Evolutionary conservation across 495 filamentous ascomycete species (phyloP), one percentile per base, ranked within the genome.

Genomic region (Halenospora varia): DNA sequence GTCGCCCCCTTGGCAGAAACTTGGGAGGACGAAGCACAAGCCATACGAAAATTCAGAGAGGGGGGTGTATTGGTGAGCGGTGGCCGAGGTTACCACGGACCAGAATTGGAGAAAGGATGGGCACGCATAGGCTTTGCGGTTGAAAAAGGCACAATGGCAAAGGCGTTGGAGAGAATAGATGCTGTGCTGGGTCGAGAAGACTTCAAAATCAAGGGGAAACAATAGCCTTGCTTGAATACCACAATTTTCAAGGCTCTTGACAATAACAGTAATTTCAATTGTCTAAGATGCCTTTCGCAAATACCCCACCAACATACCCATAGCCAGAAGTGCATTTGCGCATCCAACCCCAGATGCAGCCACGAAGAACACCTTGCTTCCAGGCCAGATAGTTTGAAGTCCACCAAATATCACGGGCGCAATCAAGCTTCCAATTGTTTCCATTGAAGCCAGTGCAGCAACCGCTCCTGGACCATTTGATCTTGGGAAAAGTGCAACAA

Each of bases 21-120:
- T 11, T 66, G 61, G 60, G 57, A 67, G 9, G 64, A 61, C n/a
- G 66, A 69, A 24, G 42, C 41, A 39, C 42, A 11, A 6, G 48
- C 63, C n/a, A 24, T 65, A 1, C 6, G 2, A 29, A 44, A 51
- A n/a, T 35, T 65, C 17, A 60, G 55, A 23, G 39, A 53, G 15
- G 48, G 23, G 2, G 66, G 66, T 3, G 62, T 69, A 1, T 17
- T 69, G 11, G 62, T 65, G 10, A 59, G 52, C 24, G n/a, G 59
- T 3, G 66, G 66, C 2, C 11, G 49, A 0, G 57, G 39, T 6
- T 69, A 65, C 49, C 55, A 67, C 51, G 59, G 23, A 11, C 62
- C 62, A 20, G 64, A 65, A 11, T 35, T 20, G 10, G 64, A 67
- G 19, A 65, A 63, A 39, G 66, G 66, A 1, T 69, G 66, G 66